Base-by-base conservation (phyloP, 2,329 filamentous ascomycete genomes). In the Pseudocercospora eumusae region DNA sequence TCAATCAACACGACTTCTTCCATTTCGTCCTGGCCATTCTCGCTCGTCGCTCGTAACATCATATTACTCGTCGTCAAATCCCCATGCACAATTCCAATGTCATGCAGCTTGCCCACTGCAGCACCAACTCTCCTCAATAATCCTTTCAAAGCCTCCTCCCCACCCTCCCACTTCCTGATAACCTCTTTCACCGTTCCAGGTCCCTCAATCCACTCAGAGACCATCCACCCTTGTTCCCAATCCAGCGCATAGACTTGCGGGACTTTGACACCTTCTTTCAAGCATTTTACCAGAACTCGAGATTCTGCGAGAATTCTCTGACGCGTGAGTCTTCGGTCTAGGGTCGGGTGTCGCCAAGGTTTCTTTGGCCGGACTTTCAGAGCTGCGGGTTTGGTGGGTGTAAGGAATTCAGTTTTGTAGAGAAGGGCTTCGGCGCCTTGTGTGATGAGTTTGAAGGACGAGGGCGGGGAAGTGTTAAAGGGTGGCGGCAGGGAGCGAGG, bases 11-110 rank as follows among this genome's bases (percentile, higher is more conserved):
- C 52, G 2, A 54, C 44, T 25, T 23, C 44, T n/a, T 23, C 44
- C 44, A 13, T 40, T 15, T 53, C 60, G 11, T 42, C 47, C 40
- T 44, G 25, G 25, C 56, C 52, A 11, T 56, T 40, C 27, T 63
- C 55, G 59, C 9, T 31, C 31, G 33, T 31, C 8, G 47, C 18
- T 36, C 85, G 76, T 68, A 98, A 75, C 88, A 99, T 97, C 79
- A 99, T 83, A 78, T 99, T 99, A 78, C 93, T 97, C 66, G 93
- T 99, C 64, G 95, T 99, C 78, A 99, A 78, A 79, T 99, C 95
- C 44, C 95, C 95, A 79, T 99, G 95, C 62, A 96, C 87, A 60
- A 98, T 85, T 15, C 93, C 93, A n/a, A 87, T 83, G 59, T 83
- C 84, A 80, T 99, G 95, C 81, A 99, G 80, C 61, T 55, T 70